Conservation (phyloP, 2,329 filamentous ascomycete species). For the Dactylella cylindrospora region DNA sequence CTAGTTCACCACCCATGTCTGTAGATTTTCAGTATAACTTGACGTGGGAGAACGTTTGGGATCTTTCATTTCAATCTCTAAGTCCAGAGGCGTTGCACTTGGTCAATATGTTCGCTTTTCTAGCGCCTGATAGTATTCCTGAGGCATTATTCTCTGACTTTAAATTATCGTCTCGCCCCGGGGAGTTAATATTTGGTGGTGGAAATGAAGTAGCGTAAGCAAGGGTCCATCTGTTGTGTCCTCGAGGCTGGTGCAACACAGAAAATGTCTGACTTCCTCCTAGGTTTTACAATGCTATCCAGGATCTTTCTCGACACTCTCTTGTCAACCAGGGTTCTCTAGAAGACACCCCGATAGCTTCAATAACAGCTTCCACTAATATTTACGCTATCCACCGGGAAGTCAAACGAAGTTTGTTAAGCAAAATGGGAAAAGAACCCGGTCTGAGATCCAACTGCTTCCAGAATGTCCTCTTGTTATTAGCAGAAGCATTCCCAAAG, state of each 20-base stretch:
- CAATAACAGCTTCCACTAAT: not conserved
- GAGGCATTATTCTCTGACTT: not conserved
- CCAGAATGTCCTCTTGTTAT: not conserved
- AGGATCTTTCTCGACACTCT: too few species aligned
- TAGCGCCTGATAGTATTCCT: conserved; percentile 4
- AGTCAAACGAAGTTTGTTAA: not conserved
- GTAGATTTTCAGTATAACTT: not conserved
- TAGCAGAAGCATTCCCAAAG: not conserved
- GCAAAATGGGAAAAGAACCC: not conserved
- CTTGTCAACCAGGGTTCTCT: too few species aligned
- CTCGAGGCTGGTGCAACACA: too few species aligned
- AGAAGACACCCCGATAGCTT: not conserved
- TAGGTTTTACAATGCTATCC: too few species aligned
- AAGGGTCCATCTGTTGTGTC: too few species aligned
- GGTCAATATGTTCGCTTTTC: conserved; percentile 2
- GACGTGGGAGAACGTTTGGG: conserved; percentile 4
- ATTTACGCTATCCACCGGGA: conserved; percentile 1
- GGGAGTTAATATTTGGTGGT: not conserved
- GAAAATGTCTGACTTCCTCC: too few species aligned
- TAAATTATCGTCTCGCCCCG: not conserved
- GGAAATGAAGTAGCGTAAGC: too few species aligned
- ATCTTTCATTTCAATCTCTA: not conserved
- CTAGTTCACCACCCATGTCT: not conserved
- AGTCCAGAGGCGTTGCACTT: not conserved
- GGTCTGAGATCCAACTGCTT: not conserved